Base-by-base conservation (phyloP, 2,329 filamentous ascomycete genomes). In the Neofusicoccum sp. region DNA sequence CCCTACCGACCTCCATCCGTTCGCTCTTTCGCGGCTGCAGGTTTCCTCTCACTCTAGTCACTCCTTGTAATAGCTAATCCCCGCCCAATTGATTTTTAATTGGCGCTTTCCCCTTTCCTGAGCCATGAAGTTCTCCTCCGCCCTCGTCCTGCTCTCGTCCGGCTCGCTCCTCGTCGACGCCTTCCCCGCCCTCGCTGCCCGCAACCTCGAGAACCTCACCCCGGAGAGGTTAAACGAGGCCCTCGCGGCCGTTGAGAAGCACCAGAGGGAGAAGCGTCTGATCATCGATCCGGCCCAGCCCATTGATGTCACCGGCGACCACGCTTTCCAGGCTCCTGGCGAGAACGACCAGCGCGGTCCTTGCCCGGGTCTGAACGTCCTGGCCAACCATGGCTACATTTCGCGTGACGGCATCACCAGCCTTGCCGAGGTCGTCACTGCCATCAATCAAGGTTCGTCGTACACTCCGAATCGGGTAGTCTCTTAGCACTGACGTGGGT, bases 351-450 rank as follows among this genome's bases (percentile, higher is more conserved):
- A 69, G 60, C 67, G 68, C 31, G 65, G 64, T 3, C 73, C 73
- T 8, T 75, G 73, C 57, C 73, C 72, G 2, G 70, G 64, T 1
- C 63, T 75, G 26, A 75, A 75, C 51, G 62, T 68, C 8, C 65
- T 73, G 11, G 73, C 73, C 20, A 75, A 75, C 60, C 69, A 74
- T 53, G 65, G 63, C 41, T 62, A 75, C 63, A 62, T 76, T 11
- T 69, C 72, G 7, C 70, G 65, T 49, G 40, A 61, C 14, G 58
- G 58, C 48, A 49, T 61, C 20, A 49, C 60, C 34, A 57, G 53
- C 53, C 34, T 61, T 24, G 51, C 51, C 11, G 44, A 60, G 58
- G 58, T 53, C 20, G 26, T 43, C 12, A 43, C 34, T 33, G 58
- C 58, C 28, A 51, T 51, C 26, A 60, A 60, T 38, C 43, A 51